Evolutionary conservation across 83 land plant genomes (phyloP), one percentile per base, ranked within the genome.

Genomic region (Isoetes engelmannii): DNA sequence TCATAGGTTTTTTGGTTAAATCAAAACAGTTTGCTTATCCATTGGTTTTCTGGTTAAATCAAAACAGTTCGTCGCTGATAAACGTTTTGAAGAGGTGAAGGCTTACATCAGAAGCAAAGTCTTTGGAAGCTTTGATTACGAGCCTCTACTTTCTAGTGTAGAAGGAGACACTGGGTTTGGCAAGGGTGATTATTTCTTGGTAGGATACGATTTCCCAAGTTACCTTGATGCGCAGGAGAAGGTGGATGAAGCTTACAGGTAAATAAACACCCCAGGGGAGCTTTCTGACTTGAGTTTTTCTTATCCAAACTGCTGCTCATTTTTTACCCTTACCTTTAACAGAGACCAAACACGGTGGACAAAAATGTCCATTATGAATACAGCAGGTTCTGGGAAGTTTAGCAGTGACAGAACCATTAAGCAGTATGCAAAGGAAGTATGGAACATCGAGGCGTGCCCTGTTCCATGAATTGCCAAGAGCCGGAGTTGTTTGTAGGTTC

Each of bases 391-490:
- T 54, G 97, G 97, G 8, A 92, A 91, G 69, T 91, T 95, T 74
- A 88, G 97, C 83, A 95, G 97, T 63, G 99, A 95, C 70, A 70
- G 97, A 6, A 95, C 99, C 4, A 95, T 91, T 69, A 69, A 76
- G 4, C 88, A 95, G 74, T 95, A 95, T 70, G 99, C 99, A 37
- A 86, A 82, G 47, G 97, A 85, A 48, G 91, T 95, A n/a, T 95
- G 99, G 99, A 76, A 82, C 48, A 87, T 95, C 5, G 63, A 85
- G 64, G 85, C 83, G 47, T 87, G 89, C 74, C 80, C 57, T 44
- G 83, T 84, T 3, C 86, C 95, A 64, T 88, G 75, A 81, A 48
- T 48, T 61, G 15, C 47, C 7, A 19, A 28, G 57, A 4, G 72
- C 67, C 4, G 72, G 61, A 43, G 13, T 43, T 51, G 5, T 28